A percentile compares a stretch with the other conserved stretches of the same genome.
Conservation (phyloP, 177 flowering plant genomes). For the Vitis hybrid region DNA sequence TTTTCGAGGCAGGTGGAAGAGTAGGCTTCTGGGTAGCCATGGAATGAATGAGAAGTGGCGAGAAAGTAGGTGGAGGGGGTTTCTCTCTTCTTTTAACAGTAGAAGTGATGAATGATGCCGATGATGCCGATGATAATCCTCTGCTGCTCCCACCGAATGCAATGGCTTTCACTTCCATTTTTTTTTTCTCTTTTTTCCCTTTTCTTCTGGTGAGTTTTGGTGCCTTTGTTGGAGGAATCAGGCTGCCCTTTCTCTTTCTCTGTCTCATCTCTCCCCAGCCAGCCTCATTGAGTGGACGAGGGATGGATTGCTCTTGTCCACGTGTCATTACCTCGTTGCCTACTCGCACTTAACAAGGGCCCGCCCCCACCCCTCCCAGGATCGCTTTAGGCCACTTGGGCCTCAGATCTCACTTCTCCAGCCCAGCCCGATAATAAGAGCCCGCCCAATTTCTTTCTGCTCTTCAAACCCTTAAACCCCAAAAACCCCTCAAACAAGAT, state of each 20-base stretch:
- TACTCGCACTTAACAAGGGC: not conserved
- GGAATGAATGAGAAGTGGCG: slow-evolving; percentile 33
- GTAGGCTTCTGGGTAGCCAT: slow-evolving; percentile 71
- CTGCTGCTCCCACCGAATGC: slow-evolving; percentile 27
- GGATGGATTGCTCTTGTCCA: slow-evolving; percentile 18
- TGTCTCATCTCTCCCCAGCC: not conserved
- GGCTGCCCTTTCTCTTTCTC: not conserved
- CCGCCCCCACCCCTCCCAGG: too few species aligned
- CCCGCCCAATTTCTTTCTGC: not conserved
- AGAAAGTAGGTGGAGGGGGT: slow-evolving; percentile 7
- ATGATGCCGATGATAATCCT: not conserved
- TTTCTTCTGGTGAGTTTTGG: not conserved
- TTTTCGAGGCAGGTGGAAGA: slow-evolving; percentile 37
- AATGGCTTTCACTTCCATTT: slow-evolving; percentile 21
- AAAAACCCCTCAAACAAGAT: not conserved
- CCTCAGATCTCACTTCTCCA: too few species aligned
- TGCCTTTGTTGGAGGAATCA: not conserved
- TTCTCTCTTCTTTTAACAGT: not conserved
- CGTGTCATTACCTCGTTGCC: slow-evolving; percentile 20
- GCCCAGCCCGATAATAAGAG: too few species aligned
- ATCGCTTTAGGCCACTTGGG: too few species aligned
- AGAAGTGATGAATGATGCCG: slow-evolving; percentile 1
- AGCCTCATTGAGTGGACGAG: slow-evolving; percentile 9
- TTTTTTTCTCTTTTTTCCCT: not conserved
- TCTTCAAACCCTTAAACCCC: slow-evolving; percentile 16